These are phyloP conservation scores for Colletotrichum chrysophilum DNA, from an alignment of 2,329 filamentous ascomycete genomes.

Conservation along the genomic window DNA sequence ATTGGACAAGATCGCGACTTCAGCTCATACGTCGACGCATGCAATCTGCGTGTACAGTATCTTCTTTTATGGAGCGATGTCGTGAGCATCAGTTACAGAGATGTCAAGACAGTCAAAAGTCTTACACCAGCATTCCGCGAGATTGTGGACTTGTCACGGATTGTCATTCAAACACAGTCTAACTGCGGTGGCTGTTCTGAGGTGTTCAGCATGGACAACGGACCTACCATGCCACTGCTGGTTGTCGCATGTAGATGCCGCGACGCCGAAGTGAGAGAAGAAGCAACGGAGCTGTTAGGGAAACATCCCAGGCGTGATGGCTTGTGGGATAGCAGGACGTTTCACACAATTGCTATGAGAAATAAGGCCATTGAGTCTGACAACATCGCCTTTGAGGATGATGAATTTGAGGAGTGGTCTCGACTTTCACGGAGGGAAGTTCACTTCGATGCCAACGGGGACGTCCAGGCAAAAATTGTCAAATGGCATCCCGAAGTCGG, in stretches of 20 bases:
- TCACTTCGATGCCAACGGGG: conserved; percentile 37
- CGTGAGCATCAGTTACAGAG: conserved; percentile 39
- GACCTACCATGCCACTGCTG: conserved; percentile 49
- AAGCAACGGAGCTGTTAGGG: conserved; percentile 44
- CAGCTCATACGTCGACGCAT: conserved; percentile 37
- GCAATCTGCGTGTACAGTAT: conserved; percentile 47
- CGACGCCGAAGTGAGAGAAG: conserved; percentile 38
- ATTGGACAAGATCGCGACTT: conserved; percentile 26
- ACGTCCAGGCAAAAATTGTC: background rate
- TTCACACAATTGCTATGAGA: conserved; percentile 41
- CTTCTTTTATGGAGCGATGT: conserved; percentile 44
- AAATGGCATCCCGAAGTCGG: background rate
- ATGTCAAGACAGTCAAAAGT: conserved; percentile 35
- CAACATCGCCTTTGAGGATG: conserved; percentile 34
- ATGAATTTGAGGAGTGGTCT: conserved; percentile 41
- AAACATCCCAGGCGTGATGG: conserved; percentile 48
- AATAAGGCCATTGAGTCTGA: conserved; percentile 38
- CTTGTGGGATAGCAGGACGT: conserved; percentile 45
- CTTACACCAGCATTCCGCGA: conserved; percentile 48
- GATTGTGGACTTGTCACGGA: conserved; percentile 40
- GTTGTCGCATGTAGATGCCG: conserved; percentile 45
- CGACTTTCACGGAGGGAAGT: conserved; percentile 41
- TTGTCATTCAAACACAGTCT: conserved; percentile 32
- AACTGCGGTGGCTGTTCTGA: conserved; percentile 24
- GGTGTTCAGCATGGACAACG: conserved; percentile 50